A percentile compares a stretch with the other conserved stretches of the same genome.
Evolutionary conservation across 2,329 filamentous ascomycete species (phyloP).

Genomic region (Arachnomyces sp.): DNA sequence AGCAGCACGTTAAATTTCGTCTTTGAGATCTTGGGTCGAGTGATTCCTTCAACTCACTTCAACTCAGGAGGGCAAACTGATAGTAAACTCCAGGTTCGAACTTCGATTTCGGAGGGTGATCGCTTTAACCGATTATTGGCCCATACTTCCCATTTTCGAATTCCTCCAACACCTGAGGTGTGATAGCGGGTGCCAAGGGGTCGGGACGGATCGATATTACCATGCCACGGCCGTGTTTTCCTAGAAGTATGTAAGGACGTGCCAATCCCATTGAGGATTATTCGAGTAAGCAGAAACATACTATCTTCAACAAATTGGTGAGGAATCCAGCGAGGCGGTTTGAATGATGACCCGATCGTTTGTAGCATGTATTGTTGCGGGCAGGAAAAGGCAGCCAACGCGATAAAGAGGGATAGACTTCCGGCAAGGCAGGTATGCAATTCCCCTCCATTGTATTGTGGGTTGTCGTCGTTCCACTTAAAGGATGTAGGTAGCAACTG

Average conservation of each 20-base stretch:
- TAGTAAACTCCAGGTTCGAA: no score
- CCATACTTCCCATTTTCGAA: slow-evolving; percentile 7
- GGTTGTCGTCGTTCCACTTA: slow-evolving; percentile 3
- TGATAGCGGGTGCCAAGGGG: slow-evolving; percentile 1
- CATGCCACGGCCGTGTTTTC: slow-evolving; percentile 7
- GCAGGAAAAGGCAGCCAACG: slow-evolving; percentile 16
- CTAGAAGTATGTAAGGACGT: slow-evolving; percentile 3
- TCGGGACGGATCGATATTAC: slow-evolving; percentile 10
- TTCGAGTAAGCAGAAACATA: slow-evolving; percentile 8
- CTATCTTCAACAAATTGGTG: slow-evolving; percentile 8
- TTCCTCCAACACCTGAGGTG: not conserved
- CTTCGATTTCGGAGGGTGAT: slow-evolving; percentile 1
- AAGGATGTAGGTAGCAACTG: slow-evolving; percentile 16
- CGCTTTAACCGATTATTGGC: slow-evolving; percentile 3
- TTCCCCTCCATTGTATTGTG: not conserved
- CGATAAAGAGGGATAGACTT: slow-evolving; percentile 15
- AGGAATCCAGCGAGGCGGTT: slow-evolving; percentile 11
- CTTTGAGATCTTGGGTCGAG: no score
- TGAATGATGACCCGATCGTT: slow-evolving; percentile 9
- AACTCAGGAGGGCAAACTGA: no score
- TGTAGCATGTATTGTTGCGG: not conserved
- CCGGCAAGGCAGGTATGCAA: slow-evolving; percentile 11
- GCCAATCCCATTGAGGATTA: not conserved
- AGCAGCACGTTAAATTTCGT: no score
- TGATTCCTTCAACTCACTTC: no score